Percentiles rank a stretch among this genome's conserved stretches.
Evolutionary conservation across 495 filamentous ascomycete genomes (phyloP).

Genomic region (Saxophila tyrrhenica): DNA sequence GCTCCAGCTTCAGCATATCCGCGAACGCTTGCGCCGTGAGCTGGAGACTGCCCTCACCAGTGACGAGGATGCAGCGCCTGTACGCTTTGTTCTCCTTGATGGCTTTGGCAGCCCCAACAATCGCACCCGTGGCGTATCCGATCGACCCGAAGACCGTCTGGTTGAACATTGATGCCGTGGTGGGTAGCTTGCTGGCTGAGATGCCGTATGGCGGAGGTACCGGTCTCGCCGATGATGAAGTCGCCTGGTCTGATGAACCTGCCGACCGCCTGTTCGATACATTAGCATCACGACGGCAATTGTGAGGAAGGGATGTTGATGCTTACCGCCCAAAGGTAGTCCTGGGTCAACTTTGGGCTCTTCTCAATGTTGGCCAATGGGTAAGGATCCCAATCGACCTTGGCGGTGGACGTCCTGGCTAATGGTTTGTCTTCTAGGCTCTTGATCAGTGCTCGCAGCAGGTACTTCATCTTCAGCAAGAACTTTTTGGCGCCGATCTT

Average conservation of each 20-base stretch:
- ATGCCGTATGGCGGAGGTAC: conserved; percentile 32
- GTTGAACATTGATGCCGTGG: conserved; percentile 23
- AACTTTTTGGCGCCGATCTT: conserved; percentile 24
- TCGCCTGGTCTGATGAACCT: conserved; percentile 35
- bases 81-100: conserved; percentile 55
- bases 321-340: too few species aligned
- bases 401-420: conserved; percentile 5
- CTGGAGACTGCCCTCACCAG: conserved; percentile 35
- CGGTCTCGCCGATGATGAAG: conserved; percentile 39
- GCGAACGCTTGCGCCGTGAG: conserved; percentile 35
- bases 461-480: conserved; percentile 27
- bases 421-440: conserved; percentile 16
- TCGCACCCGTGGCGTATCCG: conserved; percentile 32
- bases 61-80: conserved; percentile 30
- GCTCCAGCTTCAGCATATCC: conserved; percentile 27
- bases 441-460: conserved; percentile 23
- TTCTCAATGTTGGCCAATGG: too few species aligned
- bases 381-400: conserved; percentile 22
- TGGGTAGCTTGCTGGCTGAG: conserved; percentile 23
- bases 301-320: too few species aligned
- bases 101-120: conserved; percentile 30
- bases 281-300: conserved; percentile 6
- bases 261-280: too few species aligned
- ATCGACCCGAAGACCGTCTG: conserved; percentile 34
- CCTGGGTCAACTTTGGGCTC: too few species aligned